Conservation (phyloP, 345 rosid genomes). For the Corchorus olitorius region DNA sequence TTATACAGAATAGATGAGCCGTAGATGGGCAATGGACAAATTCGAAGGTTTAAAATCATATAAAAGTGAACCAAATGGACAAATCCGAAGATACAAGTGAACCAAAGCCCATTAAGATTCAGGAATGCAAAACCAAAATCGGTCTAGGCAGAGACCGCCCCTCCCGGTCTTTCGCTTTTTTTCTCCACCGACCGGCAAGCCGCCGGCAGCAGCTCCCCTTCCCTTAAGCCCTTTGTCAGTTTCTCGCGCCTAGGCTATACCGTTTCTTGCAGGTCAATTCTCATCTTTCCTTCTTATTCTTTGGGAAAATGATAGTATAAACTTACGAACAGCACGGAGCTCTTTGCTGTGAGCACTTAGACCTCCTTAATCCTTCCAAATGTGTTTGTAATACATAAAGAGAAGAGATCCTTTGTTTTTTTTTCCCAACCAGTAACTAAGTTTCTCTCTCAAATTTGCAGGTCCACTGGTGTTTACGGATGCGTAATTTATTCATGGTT, state of each 20-base stretch:
- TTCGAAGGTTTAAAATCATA: no score
- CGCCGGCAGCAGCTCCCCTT: no score
- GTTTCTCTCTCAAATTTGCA: no score
- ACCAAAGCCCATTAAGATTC: no score
- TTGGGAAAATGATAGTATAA: not conserved
- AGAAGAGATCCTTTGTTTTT: no score
- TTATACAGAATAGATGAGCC: no score
- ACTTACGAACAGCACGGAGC: not conserved
- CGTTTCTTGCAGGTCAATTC: not conserved
- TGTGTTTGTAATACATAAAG: not conserved
- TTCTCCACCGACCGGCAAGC: not conserved
- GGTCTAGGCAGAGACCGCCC: not conserved
- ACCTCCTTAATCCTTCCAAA: not conserved
- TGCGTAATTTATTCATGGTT: not conserved
- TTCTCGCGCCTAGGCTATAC: not conserved
- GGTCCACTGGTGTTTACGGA: no score
- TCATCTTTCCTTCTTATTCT: not conserved
- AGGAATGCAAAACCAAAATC: not conserved
- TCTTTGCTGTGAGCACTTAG: not conserved
- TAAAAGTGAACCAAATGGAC: no score
- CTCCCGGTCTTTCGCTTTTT: not conserved
- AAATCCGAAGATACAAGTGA: no score
- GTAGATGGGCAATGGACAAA: no score
- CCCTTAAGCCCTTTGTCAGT: not conserved
- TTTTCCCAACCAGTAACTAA: no score